Base-by-base conservation (phyloP, 306 rosid species). In the Astragalus membranaceus region DNA sequence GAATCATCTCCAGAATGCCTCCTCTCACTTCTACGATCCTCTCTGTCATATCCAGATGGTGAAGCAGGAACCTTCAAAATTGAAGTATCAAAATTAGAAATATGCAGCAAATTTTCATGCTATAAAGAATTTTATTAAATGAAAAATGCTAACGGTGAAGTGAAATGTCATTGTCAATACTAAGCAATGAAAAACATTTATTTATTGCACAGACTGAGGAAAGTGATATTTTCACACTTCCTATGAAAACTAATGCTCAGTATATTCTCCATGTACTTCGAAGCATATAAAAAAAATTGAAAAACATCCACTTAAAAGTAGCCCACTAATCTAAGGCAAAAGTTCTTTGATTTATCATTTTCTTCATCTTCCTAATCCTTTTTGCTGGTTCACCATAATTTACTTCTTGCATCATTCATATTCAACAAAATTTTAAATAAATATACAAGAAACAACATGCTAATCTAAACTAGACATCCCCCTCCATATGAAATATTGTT, bases 31-130 rank as follows among this genome's bases (percentile, higher is more conserved):
- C 67, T 75, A 65, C 48, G 84, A 60, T 78, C 75, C 39, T 82
- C 86, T 76, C 80, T 73, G 20, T 80, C 89, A 80, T 87, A 78
- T 61, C 78, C 86, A 44, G 83, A 67, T 32, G 91, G 82, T 16
- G 70, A 73, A 36, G 79, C 79, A 76, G 52, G 35, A 86, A 68
- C 87, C 98, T 93, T 77, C 75, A 72, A 52, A 73, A 55, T 59
- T 51, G 64, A 78, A 72, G 62, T 3, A 59, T 42, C 47, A 84
- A 15, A 73, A 71, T 78, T 76, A 75, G 61, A 74, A 17, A 39
- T 12, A 33, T 4, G 44, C 63, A 35, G 56, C 72, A 58, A 14
- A 50, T 5, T 20, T 55, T 11, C 57, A 71, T 23, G 72, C 4
- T 30, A 49, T 36, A 29, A 46, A 59, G 15, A 36, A 37, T 12